Evolutionary conservation across 768 basidiomycete species (phyloP).

Genomic region (Naganishia vishniacii): DNA sequence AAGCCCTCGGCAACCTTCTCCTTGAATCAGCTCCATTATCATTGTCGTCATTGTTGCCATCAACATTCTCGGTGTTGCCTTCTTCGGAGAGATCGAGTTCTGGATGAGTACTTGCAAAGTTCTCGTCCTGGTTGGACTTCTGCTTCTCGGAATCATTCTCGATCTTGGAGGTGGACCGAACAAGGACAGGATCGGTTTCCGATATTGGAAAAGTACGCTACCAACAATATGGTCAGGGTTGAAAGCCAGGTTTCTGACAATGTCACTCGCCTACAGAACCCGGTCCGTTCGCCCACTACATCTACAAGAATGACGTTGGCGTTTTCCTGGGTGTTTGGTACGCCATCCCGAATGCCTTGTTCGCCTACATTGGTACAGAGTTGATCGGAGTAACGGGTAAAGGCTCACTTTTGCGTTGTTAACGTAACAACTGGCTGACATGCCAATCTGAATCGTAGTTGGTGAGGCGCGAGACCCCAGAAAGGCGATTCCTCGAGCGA

Average conservation of each 20-base stretch:
- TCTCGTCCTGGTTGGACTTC: conserved; percentile 41
- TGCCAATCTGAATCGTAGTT: no score
- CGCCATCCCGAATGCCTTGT: conserved; percentile 27
- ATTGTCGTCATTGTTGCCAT: conserved; percentile 35
- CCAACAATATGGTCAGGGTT: neutral
- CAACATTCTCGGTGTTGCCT: conserved; percentile 40
- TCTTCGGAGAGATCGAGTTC: conserved; percentile 38
- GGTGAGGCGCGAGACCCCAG: conserved; percentile 28
- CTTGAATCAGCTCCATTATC: conserved; percentile 31
- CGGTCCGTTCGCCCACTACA: conserved; percentile 38
- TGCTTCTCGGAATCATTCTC: conserved; percentile 46
- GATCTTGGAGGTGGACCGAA: conserved; percentile 34
- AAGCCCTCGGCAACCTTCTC: no score
- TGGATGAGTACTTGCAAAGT: conserved; percentile 33
- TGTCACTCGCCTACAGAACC: conserved; percentile 22
- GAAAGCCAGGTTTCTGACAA: neutral
- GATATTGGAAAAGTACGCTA: conserved; percentile 28
- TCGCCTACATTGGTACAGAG: conserved; percentile 36
- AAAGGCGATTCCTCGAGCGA: conserved; percentile 37
- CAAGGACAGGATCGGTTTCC: conserved; percentile 33
- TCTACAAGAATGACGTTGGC: conserved; percentile 34
- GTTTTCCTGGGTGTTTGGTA: conserved; percentile 14
- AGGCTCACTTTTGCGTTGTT: no score
- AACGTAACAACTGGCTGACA: no score
- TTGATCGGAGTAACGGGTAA: conserved; percentile 31